Evolutionary conservation across 495 filamentous ascomycete species (phyloP).

Genomic region (Lichina pygmaea): DNA sequence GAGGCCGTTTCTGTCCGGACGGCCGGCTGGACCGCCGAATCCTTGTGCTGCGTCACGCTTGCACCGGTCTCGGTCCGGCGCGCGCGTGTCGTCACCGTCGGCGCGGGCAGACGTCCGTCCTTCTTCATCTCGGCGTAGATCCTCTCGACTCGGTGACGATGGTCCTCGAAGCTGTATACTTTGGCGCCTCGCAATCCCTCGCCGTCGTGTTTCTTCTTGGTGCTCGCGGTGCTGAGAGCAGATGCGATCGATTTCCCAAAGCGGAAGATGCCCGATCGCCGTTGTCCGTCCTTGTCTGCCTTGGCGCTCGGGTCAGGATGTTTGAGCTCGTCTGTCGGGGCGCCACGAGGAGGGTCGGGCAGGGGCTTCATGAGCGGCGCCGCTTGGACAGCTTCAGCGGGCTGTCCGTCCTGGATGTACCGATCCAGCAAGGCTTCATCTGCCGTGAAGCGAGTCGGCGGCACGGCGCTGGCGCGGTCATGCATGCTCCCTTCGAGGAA

Average conservation of each 20-base stretch:
- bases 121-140: slow-evolving; percentile 36
- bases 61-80: neutral
- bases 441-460: slow-evolving; percentile 33
- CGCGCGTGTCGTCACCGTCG: neutral
- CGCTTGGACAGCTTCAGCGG: neutral
- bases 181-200: neutral
- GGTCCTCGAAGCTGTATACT: neutral
- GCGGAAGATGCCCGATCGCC: slow-evolving; percentile 23
- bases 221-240: neutral
- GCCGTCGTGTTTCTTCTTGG: neutral
- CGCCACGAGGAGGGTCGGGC: neutral
- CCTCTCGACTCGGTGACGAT: slow-evolving; percentile 17
- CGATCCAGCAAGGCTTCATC: slow-evolving; percentile 10
- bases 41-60: too few species aligned
- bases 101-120: slow-evolving; percentile 24
- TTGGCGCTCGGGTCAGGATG: neutral
- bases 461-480: slow-evolving; percentile 40
- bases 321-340: neutral
- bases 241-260: slow-evolving; percentile 27
- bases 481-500: slow-evolving; percentile 59
- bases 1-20: too few species aligned
- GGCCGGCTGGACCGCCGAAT: too few species aligned
- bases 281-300: neutral
- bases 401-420: neutral
- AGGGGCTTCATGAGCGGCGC: neutral